Conservation (phyloP, 1,284 basidiomycete genomes). For the Omphalotus olearius region DNA sequence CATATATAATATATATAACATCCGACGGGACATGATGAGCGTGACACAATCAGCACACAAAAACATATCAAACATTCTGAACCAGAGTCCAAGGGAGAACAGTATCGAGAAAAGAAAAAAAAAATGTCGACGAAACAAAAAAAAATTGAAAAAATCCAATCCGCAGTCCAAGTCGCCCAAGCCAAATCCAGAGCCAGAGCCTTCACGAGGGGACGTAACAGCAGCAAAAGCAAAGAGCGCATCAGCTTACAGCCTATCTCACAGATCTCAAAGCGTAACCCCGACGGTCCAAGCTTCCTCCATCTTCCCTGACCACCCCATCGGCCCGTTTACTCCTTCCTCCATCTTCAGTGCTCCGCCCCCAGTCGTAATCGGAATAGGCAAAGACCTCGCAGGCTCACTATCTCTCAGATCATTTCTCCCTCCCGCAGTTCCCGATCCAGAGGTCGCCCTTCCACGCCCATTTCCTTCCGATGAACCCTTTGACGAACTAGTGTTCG, state of each 20-base stretch:
- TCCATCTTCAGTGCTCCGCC: conserved; percentile 3
- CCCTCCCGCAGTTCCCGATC: not conserved
- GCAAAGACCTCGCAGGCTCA: conserved; percentile 11
- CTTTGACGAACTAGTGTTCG: too few relatives aligned
- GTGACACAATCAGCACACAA: not conserved
- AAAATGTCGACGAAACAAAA: not conserved
- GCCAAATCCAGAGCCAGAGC: too few relatives aligned
- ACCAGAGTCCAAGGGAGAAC: not conserved
- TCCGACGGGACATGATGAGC: not conserved
- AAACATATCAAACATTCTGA: not conserved
- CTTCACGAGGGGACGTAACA: too few relatives aligned
- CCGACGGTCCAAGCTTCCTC: not conserved
- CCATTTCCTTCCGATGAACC: not conserved
- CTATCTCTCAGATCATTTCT: conserved; percentile 9
- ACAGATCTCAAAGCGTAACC: not conserved
- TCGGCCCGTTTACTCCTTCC: not conserved
- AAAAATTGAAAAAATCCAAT: not conserved
- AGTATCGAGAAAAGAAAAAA: too few relatives aligned
- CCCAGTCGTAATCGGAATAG: conserved; percentile 12
- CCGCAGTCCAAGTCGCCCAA: too few relatives aligned
- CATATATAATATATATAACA: not conserved
- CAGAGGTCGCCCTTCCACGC: not conserved
- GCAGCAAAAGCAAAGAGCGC: not conserved
- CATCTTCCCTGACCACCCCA: not conserved
- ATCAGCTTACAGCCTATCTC: not conserved